Evolutionary conservation across 306 rosid genomes (phyloP).

Genomic region (Vicia faba): DNA sequence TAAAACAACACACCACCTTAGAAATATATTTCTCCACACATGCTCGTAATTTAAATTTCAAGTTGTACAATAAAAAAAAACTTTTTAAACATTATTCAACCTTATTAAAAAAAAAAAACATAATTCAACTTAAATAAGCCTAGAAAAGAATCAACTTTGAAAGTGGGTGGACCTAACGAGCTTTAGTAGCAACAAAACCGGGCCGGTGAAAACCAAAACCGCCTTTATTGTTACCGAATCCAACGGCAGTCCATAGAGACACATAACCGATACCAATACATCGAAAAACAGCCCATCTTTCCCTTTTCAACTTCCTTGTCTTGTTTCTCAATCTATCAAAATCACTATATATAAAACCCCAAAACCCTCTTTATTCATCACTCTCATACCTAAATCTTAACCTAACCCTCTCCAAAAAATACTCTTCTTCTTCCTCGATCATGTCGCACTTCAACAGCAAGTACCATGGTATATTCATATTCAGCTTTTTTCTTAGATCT

Average conservation of each 20-base stretch:
- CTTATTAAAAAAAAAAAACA: too few relatives aligned
- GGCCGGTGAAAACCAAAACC: too few relatives aligned
- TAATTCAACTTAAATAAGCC: too few relatives aligned
- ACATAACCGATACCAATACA: background rate
- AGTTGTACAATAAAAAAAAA: too few relatives aligned
- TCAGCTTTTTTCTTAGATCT: background rate
- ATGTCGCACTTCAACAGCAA: conserved; percentile 50
- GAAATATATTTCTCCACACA: too few relatives aligned
- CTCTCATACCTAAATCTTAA: background rate
- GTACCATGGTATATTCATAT: conserved; percentile 39
- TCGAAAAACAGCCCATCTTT: background rate
- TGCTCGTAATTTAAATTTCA: too few relatives aligned
- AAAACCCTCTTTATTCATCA: background rate
- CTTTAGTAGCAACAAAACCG: too few relatives aligned
- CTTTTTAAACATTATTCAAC: too few relatives aligned
- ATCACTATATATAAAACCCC: conserved; percentile 27
- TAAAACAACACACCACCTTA: too few relatives aligned
- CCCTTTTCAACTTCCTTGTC: background rate
- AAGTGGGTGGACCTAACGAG: too few relatives aligned
- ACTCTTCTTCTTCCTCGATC: background rate
- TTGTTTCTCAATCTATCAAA: conserved; percentile 4
- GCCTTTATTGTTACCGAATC: background rate
- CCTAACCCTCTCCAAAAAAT: background rate
- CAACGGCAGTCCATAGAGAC: conserved; percentile 45
- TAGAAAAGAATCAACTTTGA: too few relatives aligned